Percentiles rank a stretch among this genome's conserved stretches.
Conservation (phyloP, 257 asterid species). For the Solanum chiquidenum region DNA sequence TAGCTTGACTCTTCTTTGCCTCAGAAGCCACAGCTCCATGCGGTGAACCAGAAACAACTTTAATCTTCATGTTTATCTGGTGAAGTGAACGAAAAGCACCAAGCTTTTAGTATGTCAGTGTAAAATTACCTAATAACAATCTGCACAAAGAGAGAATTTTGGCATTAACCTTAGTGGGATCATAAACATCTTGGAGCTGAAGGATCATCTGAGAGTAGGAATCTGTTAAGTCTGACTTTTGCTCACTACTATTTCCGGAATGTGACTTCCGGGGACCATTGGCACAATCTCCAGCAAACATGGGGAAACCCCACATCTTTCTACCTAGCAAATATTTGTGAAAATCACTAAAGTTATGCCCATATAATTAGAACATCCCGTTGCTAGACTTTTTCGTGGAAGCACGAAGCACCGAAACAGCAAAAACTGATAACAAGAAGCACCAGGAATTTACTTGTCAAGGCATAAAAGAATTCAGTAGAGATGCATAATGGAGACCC, state of each 20-base stretch:
- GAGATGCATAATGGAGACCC: background rate
- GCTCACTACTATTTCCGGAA: constrained; percentile 51
- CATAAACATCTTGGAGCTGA: constrained; percentile 92
- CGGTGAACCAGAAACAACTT: constrained; percentile 60
- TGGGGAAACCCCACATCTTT: constrained; percentile 85
- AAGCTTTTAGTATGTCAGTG: background rate
- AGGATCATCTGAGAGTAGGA: constrained; percentile 93
- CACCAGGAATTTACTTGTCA: background rate
- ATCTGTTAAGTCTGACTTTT: constrained; percentile 67
- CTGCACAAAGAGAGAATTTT: background rate
- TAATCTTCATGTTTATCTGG: constrained; percentile 84
- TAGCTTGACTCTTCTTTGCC: constrained; percentile 70
- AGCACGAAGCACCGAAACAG: background rate
- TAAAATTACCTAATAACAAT: background rate
- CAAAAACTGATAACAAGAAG: background rate
- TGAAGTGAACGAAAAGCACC: background rate
- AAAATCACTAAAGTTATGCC: background rate
- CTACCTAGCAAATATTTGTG: constrained; percentile 30
- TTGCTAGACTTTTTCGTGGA: background rate
- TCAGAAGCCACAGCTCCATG: constrained; percentile 80
- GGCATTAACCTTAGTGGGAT: constrained; percentile 68
- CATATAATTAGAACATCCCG: background rate
- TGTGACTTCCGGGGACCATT: constrained; percentile 57
- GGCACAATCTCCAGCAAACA: constrained; percentile 96
- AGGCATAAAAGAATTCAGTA: background rate